Evolutionary conservation across 1,139 yeast genomes (phyloP), one percentile per base, ranked within the genome.

Genomic region (Taphrina communis): DNA sequence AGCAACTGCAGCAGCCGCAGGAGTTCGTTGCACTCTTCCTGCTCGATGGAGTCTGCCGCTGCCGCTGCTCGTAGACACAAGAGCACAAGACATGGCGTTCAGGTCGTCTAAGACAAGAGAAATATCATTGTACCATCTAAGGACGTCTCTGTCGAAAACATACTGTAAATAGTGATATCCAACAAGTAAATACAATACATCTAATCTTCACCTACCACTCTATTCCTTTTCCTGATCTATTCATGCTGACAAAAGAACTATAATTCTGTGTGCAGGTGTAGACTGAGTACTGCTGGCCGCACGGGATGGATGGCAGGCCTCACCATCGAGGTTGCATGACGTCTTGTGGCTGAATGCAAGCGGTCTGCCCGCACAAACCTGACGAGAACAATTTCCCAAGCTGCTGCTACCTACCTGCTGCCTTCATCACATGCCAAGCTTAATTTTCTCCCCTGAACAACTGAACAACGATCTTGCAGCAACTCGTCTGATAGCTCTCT

Each of bases 1-100:
- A 21, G 36, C 53, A 46, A 17, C n/a, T 12, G 51, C 51, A 50
- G 53, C 53, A 50, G 53, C 53, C 19, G n/a, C 53, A 50, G 53
- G 36, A 50, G 53, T 35, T 8, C 51, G 11, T 6, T 19, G 25
- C 51, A 21, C 48, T 44, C 48, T 44, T n/a, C 19, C 48, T 2
- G 48, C 48, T 44, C 48, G 19, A 1, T 44, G 17, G 48, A 44
- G 19, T 44, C 48, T 44, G 48, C n/a, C 5, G 17, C 11, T 5
- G 25, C 25, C 4, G 4, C 4, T 25, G 4, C 31, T 25, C 31
- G 31, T 25, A 4, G 31, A 25, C 19, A 44, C 19, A 14, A 44
- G n/a, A 44, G 19, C 48, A 44, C 48, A 12, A 12, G 48, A 44
- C 48, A 44, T n/a, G n/a, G 48, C 8, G 5, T 44, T 2, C 48